Percentiles rank a stretch among this genome's conserved stretches.
Evolutionary conservation across 306 rosid genomes (phyloP).

Genomic region (Lathyrus oleraceus): DNA sequence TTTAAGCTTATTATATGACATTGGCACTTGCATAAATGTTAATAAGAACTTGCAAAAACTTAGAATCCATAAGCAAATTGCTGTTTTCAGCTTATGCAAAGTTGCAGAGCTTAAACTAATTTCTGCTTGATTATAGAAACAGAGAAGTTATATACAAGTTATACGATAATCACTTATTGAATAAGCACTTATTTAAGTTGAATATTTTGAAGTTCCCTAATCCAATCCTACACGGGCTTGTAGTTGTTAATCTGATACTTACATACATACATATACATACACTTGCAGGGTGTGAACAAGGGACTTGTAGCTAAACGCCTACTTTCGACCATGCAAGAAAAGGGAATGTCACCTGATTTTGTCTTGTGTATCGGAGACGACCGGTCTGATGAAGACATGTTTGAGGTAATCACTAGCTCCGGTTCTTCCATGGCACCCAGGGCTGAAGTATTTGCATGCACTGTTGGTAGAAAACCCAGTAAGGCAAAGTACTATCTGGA

Average conservation of each 20-base stretch:
- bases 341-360: slow-evolving; percentile 59
- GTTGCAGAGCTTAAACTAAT: neutral
- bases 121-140: no score
- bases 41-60: no score
- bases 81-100: neutral
- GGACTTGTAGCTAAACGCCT: slow-evolving; percentile 77
- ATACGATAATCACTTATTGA: neutral
- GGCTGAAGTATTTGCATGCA: slow-evolving; percentile 76
- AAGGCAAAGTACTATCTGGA: slow-evolving; percentile 84
- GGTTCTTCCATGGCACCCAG: slow-evolving; percentile 39
- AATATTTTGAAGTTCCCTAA: neutral
- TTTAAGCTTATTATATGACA: neutral
- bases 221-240: neutral
- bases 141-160: neutral
- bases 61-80: neutral
- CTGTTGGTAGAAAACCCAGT: slow-evolving; percentile 85
- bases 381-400: slow-evolving; percentile 86
- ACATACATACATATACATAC: neutral
- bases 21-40: neutral
- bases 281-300: slow-evolving; percentile 76
- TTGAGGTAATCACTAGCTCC: slow-evolving; percentile 54
- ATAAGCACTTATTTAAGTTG: neutral
- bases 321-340: slow-evolving; percentile 50
- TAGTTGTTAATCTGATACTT: neutral
- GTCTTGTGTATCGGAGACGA: slow-evolving; percentile 86